A percentile compares a stretch with the other conserved stretches of the same genome.
Conservation (phyloP, 441 rosid species). For the Erysimum cheiri region DNA sequence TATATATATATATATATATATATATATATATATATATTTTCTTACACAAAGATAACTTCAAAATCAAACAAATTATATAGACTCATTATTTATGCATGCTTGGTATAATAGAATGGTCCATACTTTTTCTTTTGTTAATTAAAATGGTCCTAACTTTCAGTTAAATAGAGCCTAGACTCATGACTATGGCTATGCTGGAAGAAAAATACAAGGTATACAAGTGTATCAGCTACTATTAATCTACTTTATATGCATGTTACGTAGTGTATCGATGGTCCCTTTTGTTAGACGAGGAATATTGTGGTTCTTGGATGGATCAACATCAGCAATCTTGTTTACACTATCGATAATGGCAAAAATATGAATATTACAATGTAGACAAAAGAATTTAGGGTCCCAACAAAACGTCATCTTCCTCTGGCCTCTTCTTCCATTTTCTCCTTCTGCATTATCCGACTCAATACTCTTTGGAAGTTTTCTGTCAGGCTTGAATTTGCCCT, state of each 20-base stretch:
- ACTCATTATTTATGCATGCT: conserved; percentile 41
- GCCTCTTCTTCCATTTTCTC: conserved; percentile 19
- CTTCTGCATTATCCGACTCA: conserved; percentile 34
- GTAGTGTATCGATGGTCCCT: conserved; percentile 39
- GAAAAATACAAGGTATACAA: conserved; percentile 37
- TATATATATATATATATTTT: no score
- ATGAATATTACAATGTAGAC: conserved; percentile 40
- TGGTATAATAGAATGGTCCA: conserved; percentile 42
- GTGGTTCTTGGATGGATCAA: conserved; percentile 41
- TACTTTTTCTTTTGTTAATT: conserved; percentile 12
- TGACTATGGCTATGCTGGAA: conserved; percentile 39
- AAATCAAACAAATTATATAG: conserved; percentile 21
- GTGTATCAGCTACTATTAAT: conserved; percentile 36
- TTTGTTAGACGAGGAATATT: conserved; percentile 45
- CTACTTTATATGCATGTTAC: conserved; percentile 36
- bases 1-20: no score
- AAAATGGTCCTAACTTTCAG: conserved; percentile 43
- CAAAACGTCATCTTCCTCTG: conserved; percentile 39
- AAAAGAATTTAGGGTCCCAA: conserved; percentile 30
- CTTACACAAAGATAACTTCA: background rate
- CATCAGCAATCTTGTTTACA: conserved; percentile 34
- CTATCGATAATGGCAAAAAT: conserved; percentile 36
- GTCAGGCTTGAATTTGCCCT: conserved; percentile 41
- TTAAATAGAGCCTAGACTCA: conserved; percentile 42
- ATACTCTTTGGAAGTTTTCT: conserved; percentile 41